Base-by-base conservation (phyloP, 257 asterid genomes). In the Nicotiana obtusifolia region DNA sequence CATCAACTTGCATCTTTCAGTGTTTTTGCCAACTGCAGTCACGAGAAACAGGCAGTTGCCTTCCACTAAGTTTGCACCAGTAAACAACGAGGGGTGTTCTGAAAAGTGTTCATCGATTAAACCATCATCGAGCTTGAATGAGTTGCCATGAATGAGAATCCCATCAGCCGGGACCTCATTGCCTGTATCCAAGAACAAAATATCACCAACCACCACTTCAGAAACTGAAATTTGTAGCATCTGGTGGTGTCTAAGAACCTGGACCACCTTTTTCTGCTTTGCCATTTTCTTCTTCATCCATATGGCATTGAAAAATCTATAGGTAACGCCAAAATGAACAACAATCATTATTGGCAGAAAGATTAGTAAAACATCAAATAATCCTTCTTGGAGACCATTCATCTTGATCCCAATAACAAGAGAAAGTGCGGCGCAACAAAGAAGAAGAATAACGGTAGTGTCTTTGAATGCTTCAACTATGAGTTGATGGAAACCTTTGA, bases 101-200 rank as follows among this genome's bases (percentile, higher is more conserved):
- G 61, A 16, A 22, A 19, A 59, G 2, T 49, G 22, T 19, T 54
- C 26, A 5, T 13, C 33, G 31, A 5, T 37, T 10, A 64, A 57
- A 68, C 82, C 86, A 11, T 61, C 80, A 17, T 67, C 82, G 0
- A 78, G 75, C 80, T 83, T 67, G 52, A 20, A 67, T 13, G 85
- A 81, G 2, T 28, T 16, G 0, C 79, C 88, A 5, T 84, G 57
- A 6, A 87, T 35, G 30, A 84, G 64, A 1, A 87, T 65, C 3
- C 92, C 92, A 56, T 89, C 92, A 15, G 89, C 92, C 7, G 92
- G 92, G 69, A 89, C 85, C 1, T 53, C 61, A 71, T 81, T 77
- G 1, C 90, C 90, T 7, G 54, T n/a, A 28, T 80, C 82, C 62
- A 89, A 64, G 35, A 22, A 80, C 5, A 85, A 83, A 26, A 87